Evolutionary conservation across 2,329 filamentous ascomycete genomes (phyloP).

Genomic region (Trichoderma sp.): DNA sequence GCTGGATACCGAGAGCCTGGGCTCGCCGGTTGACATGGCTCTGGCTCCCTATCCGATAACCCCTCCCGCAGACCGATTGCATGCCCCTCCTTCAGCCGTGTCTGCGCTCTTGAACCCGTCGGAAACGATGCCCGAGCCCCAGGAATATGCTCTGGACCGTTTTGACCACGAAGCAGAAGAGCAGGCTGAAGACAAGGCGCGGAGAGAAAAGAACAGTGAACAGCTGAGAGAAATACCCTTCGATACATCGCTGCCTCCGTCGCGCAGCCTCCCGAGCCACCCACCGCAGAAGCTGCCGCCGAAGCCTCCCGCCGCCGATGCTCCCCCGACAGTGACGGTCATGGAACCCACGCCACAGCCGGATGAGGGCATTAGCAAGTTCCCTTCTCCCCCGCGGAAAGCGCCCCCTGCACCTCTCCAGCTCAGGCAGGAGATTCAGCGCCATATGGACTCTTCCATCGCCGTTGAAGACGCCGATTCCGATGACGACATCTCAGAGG

Average conservation of each 20-base stretch:
- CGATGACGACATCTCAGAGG: constrained; percentile 76
- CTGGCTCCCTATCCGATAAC: constrained; percentile 67
- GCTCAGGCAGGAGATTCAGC: constrained; percentile 48
- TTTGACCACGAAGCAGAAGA: constrained; percentile 60
- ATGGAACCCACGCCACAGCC: constrained; percentile 49
- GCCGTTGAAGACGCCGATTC: constrained; percentile 73
- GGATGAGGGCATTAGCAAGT: constrained; percentile 52
- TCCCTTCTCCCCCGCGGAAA: constrained; percentile 70
- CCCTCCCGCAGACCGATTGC: constrained; percentile 57
- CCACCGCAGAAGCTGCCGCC: constrained; percentile 58
- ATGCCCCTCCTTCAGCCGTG: constrained; percentile 48
- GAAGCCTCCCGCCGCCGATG: constrained; percentile 45
- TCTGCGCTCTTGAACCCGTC: constrained; percentile 56
- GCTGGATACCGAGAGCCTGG: constrained; percentile 53
- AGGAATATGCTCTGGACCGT: constrained; percentile 60
- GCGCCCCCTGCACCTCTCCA: constrained; percentile 83
- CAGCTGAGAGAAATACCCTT: constrained; percentile 53
- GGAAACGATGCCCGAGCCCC: constrained; percentile 62
- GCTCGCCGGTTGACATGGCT: constrained; percentile 61
- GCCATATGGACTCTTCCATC: constrained; percentile 32
- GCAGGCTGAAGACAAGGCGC: constrained; percentile 48
- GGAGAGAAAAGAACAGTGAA: constrained; percentile 50
- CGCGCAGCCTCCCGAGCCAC: constrained; percentile 55
- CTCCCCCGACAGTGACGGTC: constrained; percentile 45
- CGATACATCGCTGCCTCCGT: constrained; percentile 57